Conservation (phyloP, 2,329 filamentous ascomycete species). For the Emmonsia crescens region DNA sequence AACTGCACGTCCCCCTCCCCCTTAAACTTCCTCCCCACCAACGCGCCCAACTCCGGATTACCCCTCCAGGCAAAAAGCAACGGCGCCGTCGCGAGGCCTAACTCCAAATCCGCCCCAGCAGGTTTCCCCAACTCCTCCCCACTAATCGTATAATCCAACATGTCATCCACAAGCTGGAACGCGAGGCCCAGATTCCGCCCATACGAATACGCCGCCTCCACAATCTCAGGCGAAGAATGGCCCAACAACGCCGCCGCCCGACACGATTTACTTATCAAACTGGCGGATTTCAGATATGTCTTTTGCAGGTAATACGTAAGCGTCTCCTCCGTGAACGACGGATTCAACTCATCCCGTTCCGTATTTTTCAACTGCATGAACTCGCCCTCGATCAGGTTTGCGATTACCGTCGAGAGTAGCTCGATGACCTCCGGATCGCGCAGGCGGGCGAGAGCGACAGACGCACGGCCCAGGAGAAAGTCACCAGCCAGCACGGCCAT, state of each 20-base stretch:
- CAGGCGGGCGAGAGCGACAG: conserved; percentile 80
- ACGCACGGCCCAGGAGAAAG: conserved; percentile 85
- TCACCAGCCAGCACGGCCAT: conserved; percentile 98
- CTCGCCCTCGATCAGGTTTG: conserved; percentile 94
- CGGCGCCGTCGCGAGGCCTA: conserved; percentile 88
- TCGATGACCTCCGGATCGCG: conserved; percentile 92
- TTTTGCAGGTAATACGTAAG: conserved; percentile 93
- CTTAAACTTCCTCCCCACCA: conserved; percentile 87
- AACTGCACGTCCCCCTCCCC: conserved; percentile 70
- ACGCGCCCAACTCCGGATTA: conserved; percentile 67
- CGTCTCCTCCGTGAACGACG: conserved; percentile 76
- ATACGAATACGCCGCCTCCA: conserved; percentile 85
- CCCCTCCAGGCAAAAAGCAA: conserved; percentile 92
- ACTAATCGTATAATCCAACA: conserved; percentile 89
- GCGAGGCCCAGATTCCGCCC: conserved; percentile 88
- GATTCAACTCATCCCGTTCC: conserved; percentile 71
- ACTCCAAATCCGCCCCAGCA: conserved; percentile 82
- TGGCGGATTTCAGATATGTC: conserved; percentile 95
- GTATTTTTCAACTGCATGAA: conserved; percentile 99
- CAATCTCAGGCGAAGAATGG: conserved; percentile 61
- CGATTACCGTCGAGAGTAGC: conserved; percentile 88
- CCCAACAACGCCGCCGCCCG: conserved; percentile 81
- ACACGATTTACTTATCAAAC: conserved; percentile 91
- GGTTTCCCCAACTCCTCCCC: conserved; percentile 85
- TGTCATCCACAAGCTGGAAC: conserved; percentile 95